phyloP scores from a whole-genome alignment of 2,329 filamentous ascomycete species.

The Colletotrichum siamense region DNA sequence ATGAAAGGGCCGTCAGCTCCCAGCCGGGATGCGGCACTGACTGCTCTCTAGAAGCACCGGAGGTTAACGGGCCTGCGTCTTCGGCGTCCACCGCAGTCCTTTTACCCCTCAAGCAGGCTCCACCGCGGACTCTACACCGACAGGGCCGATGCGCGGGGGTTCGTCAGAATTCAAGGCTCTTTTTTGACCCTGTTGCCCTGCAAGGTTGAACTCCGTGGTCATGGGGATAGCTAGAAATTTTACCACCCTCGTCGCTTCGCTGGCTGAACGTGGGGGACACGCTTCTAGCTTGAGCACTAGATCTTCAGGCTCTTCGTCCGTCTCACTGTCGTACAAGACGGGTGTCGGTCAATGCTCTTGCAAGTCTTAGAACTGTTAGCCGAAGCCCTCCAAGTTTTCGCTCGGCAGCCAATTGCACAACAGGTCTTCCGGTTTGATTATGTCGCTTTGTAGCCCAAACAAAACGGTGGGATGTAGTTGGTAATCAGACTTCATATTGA shows the following conservation, averaged over 20 bases:
- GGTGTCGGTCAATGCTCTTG: background rate
- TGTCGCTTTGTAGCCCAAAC: background rate
- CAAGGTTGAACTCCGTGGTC: background rate
- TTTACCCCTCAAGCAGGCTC: constrained; percentile 12
- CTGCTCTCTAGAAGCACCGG: background rate
- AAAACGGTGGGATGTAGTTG: constrained; percentile 2
- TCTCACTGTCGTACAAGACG: background rate
- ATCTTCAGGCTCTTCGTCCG: background rate
- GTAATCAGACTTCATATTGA: background rate
- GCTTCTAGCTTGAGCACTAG: background rate
- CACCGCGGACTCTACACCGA: constrained; percentile 17
- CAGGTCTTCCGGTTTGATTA: background rate
- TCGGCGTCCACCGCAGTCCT: background rate
- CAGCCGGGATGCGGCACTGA: background rate
- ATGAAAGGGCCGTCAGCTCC: background rate
- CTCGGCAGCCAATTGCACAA: background rate
- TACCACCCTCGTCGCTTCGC: background rate
- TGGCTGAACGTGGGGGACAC: background rate
- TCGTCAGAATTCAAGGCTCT: constrained; percentile 4
- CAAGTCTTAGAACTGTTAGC: background rate
- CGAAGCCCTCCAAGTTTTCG: background rate
- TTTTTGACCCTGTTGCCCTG: background rate
- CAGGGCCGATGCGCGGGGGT: constrained; percentile 13
- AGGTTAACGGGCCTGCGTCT: constrained; percentile 12
- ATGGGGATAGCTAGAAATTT: constrained; percentile 4